Base-by-base conservation (phyloP, 169 alveolate species). In the Ichthyophthirius multifiliis region DNA sequence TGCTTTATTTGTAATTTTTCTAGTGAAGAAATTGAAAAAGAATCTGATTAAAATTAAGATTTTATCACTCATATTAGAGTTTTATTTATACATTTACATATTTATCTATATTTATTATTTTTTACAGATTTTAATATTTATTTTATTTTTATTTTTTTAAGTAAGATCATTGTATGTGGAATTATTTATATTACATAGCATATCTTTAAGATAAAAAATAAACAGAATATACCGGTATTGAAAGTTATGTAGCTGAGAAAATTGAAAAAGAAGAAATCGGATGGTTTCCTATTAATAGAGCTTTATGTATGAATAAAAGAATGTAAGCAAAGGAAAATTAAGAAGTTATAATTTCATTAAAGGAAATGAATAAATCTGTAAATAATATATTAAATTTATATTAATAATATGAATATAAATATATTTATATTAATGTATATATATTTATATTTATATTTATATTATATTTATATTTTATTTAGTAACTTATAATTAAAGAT, bases 211-310 rank as follows among this genome's bases (percentile, higher is more conserved):
- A 85, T 55, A 89, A 89, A 55, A 88, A 79, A 65, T 62, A 77
- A 46, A 89, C 94, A 23, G 94, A 89, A 45, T 80, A 81, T 31
- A 89, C 87, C 47, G 94, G 94, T 41, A 89, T 89, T 76, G 94
- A 89, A 48, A 82, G 90, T 67, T 89, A 85, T 74, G 90, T 89
- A 0, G 43, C 73, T 30, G 86, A 81, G 18, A 81, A 71, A 37
- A 23, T 81, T 0, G 64, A 48, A n/a, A 67, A 81, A 41, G 80
- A 81, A 27, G 86, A 81, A 30, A 81, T 73, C 15, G 46, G 82
- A 23, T 81, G 86, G 86, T 81, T 81, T 43, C 86, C 86, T 15
- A 67, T 82, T 2, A 64, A 71, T n/a, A n/a, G n/a, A n/a, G n/a
- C n/a, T n/a, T n/a, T n/a, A n/a, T n/a, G n/a, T n/a, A n/a, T n/a